Evolutionary conservation across 108 stramenopile species (phyloP).

Genomic region (Craspedostauros australis): DNA sequence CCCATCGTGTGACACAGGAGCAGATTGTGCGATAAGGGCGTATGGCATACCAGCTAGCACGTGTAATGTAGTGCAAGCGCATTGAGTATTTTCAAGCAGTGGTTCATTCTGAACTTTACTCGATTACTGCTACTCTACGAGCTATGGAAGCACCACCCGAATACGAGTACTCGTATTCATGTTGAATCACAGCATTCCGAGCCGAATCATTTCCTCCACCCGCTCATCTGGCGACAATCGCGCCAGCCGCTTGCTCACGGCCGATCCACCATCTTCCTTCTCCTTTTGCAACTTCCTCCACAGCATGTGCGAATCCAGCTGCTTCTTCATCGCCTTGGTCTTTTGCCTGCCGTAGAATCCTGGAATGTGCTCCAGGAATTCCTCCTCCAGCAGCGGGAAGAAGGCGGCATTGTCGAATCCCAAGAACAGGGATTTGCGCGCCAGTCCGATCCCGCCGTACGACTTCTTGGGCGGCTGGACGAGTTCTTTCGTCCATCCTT

Average conservation of each 20-base stretch:
- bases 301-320: slow-evolving; percentile 65
- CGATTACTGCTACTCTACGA: too few species aligned
- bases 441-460: slow-evolving; percentile 82
- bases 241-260: slow-evolving; percentile 28
- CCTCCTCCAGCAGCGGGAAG: slow-evolving; percentile 58
- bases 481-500: slow-evolving; percentile 35
- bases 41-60: too few species aligned
- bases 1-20: too few species aligned
- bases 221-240: slow-evolving; percentile 45
- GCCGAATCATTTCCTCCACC: slow-evolving; percentile 50
- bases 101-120: too few species aligned
- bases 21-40: too few species aligned
- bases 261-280: slow-evolving; percentile 8
- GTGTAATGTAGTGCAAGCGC: too few species aligned
- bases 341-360: slow-evolving; percentile 85
- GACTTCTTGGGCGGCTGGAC: slow-evolving; percentile 74
- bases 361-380: slow-evolving; percentile 77
- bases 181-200: slow-evolving; percentile 35
- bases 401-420: slow-evolving; percentile 62
- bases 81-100: too few species aligned
- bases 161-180: too few species aligned
- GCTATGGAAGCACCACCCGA: too few species aligned
- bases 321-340: slow-evolving; percentile 74
- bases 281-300: slow-evolving; percentile 55
- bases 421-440: slow-evolving; percentile 56